phyloP scores from a whole-genome alignment of 78 protist genomes.

The Speleostelium caveatum region DNA sequence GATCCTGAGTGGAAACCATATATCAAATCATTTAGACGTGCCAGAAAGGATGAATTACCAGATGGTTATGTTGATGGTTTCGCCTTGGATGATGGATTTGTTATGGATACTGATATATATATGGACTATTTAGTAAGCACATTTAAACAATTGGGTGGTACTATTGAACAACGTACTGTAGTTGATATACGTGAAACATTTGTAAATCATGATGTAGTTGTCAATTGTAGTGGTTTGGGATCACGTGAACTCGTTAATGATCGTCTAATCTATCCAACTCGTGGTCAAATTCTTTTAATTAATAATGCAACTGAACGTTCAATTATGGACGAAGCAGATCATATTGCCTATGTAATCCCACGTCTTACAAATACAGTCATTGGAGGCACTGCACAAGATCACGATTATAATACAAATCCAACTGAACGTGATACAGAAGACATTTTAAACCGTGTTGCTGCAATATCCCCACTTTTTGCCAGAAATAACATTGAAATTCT shows the following conservation, averaged over 20 bases:
- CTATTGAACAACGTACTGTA: slow-evolving; percentile 32
- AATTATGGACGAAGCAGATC: slow-evolving; percentile 68
- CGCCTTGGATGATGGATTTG: slow-evolving; percentile 71
- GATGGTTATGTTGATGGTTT: slow-evolving; percentile 62
- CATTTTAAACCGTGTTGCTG: slow-evolving; percentile 52
- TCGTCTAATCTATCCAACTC: slow-evolving; percentile 32
- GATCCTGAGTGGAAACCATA: slow-evolving; percentile 71
- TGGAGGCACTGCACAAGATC: slow-evolving; percentile 65
- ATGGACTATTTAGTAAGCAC: slow-evolving; percentile 63
- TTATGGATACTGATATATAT: slow-evolving; percentile 72
- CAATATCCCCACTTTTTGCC: slow-evolving; percentile 35
- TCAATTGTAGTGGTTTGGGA: slow-evolving; percentile 78
- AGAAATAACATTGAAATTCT: slow-evolving; percentile 46
- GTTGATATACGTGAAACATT: slow-evolving; percentile 72
- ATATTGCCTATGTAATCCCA: slow-evolving; percentile 63
- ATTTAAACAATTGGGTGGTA: slow-evolving; percentile 43
- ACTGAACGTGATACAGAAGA: slow-evolving; percentile 56
- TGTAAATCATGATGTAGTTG: slow-evolving; percentile 17
- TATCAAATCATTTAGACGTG: slow-evolving; percentile 61
- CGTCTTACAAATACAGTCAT: slow-evolving; percentile 49
- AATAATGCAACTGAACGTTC: slow-evolving; percentile 33
- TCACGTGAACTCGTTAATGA: slow-evolving; percentile 61
- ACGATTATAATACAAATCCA: slow-evolving; percentile 39
- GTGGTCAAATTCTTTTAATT: slow-evolving; percentile 73
- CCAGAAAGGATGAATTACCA: slow-evolving; percentile 41